Conservation (phyloP, 2,329 filamentous ascomycete species). For the Incumbomyces lentus region DNA sequence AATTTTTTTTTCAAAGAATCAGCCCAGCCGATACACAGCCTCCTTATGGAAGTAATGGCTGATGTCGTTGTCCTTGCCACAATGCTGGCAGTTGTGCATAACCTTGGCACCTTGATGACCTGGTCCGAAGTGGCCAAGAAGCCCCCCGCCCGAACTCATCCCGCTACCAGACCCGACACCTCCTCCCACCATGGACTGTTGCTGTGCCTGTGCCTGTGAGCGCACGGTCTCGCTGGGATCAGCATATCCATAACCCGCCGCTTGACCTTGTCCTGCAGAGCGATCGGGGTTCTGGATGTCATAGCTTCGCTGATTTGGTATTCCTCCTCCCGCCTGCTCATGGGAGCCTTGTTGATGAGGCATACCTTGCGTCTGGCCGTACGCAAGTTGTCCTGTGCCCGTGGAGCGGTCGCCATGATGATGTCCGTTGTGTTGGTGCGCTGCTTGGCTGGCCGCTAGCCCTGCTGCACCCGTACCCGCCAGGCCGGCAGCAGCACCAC, state of each 20-base stretch:
- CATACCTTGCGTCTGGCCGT: neutral
- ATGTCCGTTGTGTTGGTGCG: neutral
- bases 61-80: conserved; percentile 7
- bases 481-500: neutral
- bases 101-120: conserved; percentile 2
- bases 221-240: neutral
- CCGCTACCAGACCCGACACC: neutral
- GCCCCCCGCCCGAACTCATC: neutral
- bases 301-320: neutral
- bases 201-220: neutral
- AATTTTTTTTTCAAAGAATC: neutral
- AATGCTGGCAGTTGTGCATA: conserved; percentile 2
- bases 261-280: neutral
- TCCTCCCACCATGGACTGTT: neutral
- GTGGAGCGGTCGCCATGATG: neutral
- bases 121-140: neutral
- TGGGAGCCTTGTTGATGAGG: neutral
- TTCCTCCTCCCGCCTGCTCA: neutral
- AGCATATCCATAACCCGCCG: too few relatives aligned
- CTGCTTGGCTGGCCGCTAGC: neutral
- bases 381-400: neutral
- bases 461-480: neutral
- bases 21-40: neutral
- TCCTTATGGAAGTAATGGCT: conserved; percentile 9
- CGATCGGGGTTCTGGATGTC: neutral